phyloP scores from a whole-genome alignment of 1,284 basidiomycete genomes.

The Sporisorium sorghi region DNA sequence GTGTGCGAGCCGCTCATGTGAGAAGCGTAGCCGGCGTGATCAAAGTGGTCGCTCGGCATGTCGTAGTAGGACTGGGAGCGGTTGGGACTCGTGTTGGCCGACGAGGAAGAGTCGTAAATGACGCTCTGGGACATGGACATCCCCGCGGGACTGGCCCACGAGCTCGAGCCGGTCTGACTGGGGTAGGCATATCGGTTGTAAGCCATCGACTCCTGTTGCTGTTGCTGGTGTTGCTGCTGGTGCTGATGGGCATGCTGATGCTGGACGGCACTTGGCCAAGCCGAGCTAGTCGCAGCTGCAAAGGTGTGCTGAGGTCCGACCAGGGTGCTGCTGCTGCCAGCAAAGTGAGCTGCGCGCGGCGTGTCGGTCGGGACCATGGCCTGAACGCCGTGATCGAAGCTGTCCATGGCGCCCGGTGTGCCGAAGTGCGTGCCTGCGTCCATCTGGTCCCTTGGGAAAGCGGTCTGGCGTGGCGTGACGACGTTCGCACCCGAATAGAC shows the following conservation, averaged over 20 bases:
- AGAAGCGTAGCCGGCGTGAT: conserved; percentile 21
- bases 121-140: conserved; percentile 43
- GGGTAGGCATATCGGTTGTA: conserved; percentile 38
- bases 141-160: conserved; percentile 20
- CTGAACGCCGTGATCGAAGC: conserved; percentile 19
- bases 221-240: conserved; percentile 12
- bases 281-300: conserved; percentile 7
- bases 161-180: conserved; percentile 14
- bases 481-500: conserved; percentile 26
- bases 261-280: conserved; percentile 12
- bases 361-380: conserved; percentile 24
- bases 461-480: conserved; percentile 34
- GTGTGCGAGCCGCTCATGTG: conserved; percentile 29
- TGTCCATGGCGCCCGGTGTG: conserved; percentile 10
- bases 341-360: conserved; percentile 31
- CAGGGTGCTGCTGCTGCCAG: conserved; percentile 10
- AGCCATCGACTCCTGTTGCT: conserved; percentile 20
- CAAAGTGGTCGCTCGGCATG: conserved; percentile 34
- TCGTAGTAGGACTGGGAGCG: conserved; percentile 45
- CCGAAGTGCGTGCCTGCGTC: conserved; percentile 15
- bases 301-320: conserved; percentile 24
- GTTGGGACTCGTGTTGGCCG: conserved; percentile 41
- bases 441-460: conserved; percentile 35
- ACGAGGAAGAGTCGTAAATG: conserved; percentile 44
- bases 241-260: conserved; percentile 11